phyloP scores from a whole-genome alignment of 202 grass and related monocot species.

The Carex arenaria region DNA sequence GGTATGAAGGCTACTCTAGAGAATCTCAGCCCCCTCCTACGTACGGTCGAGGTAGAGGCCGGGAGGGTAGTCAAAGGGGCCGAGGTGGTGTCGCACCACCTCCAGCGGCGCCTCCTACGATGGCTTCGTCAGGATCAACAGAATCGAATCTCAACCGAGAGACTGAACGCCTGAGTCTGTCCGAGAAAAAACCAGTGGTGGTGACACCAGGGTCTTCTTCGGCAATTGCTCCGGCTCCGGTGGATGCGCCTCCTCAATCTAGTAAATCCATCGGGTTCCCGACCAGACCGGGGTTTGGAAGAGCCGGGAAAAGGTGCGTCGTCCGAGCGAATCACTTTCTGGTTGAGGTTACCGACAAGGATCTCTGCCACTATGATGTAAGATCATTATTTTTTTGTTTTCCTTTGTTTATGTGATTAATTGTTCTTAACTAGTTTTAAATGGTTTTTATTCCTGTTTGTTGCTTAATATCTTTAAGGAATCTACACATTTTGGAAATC shows the following conservation, averaged over 20 bases:
- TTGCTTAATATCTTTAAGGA: neutral
- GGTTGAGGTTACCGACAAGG: constrained; percentile 25
- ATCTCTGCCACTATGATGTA: constrained; percentile 65
- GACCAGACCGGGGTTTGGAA: constrained; percentile 35
- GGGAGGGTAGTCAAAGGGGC: neutral
- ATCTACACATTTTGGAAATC: neutral
- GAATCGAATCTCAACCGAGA: neutral
- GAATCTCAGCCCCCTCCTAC: neutral
- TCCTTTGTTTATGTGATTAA: neutral
- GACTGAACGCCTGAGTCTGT: neutral
- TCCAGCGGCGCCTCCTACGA: neutral
- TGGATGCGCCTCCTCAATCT: constrained; percentile 11
- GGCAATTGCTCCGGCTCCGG: neutral
- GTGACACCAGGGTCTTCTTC: neutral
- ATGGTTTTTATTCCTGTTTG: too few species aligned
- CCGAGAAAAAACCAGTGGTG: neutral
- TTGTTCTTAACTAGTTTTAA: neutral
- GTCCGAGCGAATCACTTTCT: constrained; percentile 64
- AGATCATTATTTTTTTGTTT: neutral
- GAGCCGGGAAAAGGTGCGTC: neutral
- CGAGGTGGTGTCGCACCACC: neutral
- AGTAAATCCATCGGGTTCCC: constrained; percentile 25
- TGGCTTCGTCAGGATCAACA: neutral
- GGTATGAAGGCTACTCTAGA: neutral
- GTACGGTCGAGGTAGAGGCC: neutral